phyloP scores from a whole-genome alignment of 2,329 filamentous ascomycete species.

The Talaromyces sp. region DNA sequence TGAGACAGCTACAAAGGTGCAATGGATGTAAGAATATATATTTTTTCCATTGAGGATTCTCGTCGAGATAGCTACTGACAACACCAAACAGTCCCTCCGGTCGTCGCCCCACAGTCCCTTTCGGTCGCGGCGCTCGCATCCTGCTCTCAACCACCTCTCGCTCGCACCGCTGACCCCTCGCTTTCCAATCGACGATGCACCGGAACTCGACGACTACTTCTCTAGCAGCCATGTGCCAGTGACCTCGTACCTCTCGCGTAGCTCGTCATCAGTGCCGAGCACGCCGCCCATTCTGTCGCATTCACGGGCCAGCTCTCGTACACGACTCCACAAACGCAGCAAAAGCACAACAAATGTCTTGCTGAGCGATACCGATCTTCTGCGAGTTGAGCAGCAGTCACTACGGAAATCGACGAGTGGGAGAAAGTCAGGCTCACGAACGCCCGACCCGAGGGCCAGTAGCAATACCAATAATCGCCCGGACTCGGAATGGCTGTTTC shows the following conservation, averaged over 20 bases:
- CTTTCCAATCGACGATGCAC: conserved; percentile 47
- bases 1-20: neutral
- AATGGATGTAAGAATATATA: neutral
- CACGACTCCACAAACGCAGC: conserved; percentile 24
- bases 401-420: conserved; percentile 9
- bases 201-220: conserved; percentile 29
- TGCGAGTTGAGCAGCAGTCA: conserved; percentile 21
- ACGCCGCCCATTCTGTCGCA: conserved; percentile 39
- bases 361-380: conserved; percentile 30
- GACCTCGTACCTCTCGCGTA: conserved; percentile 33
- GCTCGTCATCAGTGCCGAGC: conserved; percentile 36
- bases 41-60: neutral
- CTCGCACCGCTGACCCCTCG: conserved; percentile 54
- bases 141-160: conserved; percentile 54
- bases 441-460: conserved; percentile 9
- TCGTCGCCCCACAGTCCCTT: conserved; percentile 23
- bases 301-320: conserved; percentile 21
- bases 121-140: conserved; percentile 49
- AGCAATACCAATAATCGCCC: conserved; percentile 9
- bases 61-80: neutral
- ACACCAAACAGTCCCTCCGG: neutral
- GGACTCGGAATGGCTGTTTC: conserved; percentile 54
- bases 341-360: conserved; percentile 27
- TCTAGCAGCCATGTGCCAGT: conserved; percentile 17
- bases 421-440: neutral